Conservation (phyloP, 495 filamentous ascomycete genomes). For the Clohesyomyces aquaticus region DNA sequence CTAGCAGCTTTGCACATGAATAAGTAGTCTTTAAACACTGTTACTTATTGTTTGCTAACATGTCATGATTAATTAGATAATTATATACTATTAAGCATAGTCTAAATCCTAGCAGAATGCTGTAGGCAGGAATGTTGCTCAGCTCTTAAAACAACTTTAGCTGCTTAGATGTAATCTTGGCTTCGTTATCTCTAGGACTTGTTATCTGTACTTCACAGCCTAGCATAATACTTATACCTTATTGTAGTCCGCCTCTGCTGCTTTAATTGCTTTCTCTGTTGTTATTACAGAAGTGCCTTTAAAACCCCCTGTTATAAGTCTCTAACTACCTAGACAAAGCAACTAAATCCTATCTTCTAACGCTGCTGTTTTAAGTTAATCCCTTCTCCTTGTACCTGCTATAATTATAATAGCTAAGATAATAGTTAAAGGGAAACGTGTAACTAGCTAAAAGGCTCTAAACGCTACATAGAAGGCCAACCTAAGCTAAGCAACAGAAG, state of each 20-base stretch:
- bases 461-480: slow-evolving; percentile 14
- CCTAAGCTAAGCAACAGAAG: not conserved
- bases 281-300: no score
- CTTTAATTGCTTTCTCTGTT: no score
- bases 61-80: slow-evolving; percentile 18
- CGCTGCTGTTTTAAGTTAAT: no score
- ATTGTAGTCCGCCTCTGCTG: no score
- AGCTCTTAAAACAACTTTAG: not conserved
- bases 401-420: no score
- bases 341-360: no score
- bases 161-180: not conserved
- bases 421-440: no score
- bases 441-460: slow-evolving; percentile 16
- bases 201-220: no score
- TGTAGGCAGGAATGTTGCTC: not conserved
- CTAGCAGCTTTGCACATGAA: slow-evolving; percentile 25
- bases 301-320: no score
- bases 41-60: slow-evolving; percentile 29
- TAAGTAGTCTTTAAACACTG: slow-evolving; percentile 27
- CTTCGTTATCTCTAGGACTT: not conserved
- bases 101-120: not conserved
- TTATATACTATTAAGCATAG: not conserved
- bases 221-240: no score
- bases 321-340: no score
- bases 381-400: no score